These are phyloP conservation scores for Pestalotiopsis fici DNA, from an alignment of 2,329 filamentous ascomycete genomes.

Conservation along the genomic window DNA sequence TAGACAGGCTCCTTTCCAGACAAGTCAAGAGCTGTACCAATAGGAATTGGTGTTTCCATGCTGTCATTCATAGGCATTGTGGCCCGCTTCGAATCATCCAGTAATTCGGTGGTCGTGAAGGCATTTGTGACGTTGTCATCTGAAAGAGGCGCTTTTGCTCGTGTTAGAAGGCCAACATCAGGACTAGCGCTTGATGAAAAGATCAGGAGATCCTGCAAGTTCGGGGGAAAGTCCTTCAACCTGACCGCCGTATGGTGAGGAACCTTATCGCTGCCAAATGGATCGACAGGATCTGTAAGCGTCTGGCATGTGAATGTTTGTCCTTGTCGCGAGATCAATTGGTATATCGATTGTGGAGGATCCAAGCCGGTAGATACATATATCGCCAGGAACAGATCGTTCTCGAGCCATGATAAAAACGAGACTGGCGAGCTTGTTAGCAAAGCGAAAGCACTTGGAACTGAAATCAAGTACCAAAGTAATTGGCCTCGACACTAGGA, in stretches of 20 bases:
- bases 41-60: slow-evolving; percentile 70
- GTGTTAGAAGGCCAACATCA: slow-evolving; percentile 77
- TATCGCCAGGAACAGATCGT: slow-evolving; percentile 78
- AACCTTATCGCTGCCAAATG: slow-evolving; percentile 65
- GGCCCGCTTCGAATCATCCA: slow-evolving; percentile 74
- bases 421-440: slow-evolving; percentile 60
- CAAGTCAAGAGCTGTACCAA: slow-evolving; percentile 83
- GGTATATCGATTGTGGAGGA: slow-evolving; percentile 69
- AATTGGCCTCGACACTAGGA: slow-evolving; percentile 61
- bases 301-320: slow-evolving; percentile 71
- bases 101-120: slow-evolving; percentile 73
- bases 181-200: slow-evolving; percentile 78
- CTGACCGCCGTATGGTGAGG: slow-evolving; percentile 79
- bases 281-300: slow-evolving; percentile 71
- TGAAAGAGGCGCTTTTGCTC: slow-evolving; percentile 69
- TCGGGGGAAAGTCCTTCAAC: slow-evolving; percentile 77
- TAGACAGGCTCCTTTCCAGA: slow-evolving; percentile 78
- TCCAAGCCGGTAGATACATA: slow-evolving; percentile 68
- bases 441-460: neutral
- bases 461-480: slow-evolving; percentile 59
- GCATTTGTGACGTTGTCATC: slow-evolving; percentile 62
- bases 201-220: slow-evolving; percentile 79
- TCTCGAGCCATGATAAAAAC: slow-evolving; percentile 85
- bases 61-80: slow-evolving; percentile 71
- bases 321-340: slow-evolving; percentile 73